Conservation (phyloP, 192 early-diverging fungal species). For the Entomortierella parvispora region DNA sequence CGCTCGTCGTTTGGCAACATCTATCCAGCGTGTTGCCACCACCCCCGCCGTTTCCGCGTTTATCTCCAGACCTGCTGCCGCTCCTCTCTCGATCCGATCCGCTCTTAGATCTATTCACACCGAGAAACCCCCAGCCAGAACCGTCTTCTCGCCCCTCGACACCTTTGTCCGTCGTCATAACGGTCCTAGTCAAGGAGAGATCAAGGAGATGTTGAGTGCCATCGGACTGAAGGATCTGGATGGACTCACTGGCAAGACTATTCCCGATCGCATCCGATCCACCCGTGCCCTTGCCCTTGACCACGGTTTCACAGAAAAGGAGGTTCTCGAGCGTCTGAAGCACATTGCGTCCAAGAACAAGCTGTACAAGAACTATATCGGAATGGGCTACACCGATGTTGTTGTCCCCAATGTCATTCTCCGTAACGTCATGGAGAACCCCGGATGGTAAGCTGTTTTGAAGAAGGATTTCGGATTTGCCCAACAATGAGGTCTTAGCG, state of each 20-base stretch:
- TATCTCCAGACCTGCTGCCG: constrained; percentile 5
- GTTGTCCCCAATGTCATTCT: constrained; percentile 95
- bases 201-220: constrained; percentile 83
- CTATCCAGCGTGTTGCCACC: constrained; percentile 27
- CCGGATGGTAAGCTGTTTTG: constrained; percentile 90
- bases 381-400: constrained; percentile 94
- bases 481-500: not conserved
- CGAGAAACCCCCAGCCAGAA: constrained; percentile 51
- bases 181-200: constrained; percentile 80
- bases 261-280: constrained; percentile 85
- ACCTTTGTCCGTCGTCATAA: constrained; percentile 89
- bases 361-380: constrained; percentile 92
- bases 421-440: constrained; percentile 98
- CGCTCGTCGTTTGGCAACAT: constrained; percentile 46
- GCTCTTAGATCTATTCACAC: constrained; percentile 48
- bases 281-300: constrained; percentile 77
- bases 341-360: constrained; percentile 93
- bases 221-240: constrained; percentile 85
- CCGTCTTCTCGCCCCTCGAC: constrained; percentile 67
- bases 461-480: not conserved
- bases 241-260: constrained; percentile 83
- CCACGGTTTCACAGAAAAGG: constrained; percentile 83
- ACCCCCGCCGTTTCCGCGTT: not conserved
- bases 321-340: constrained; percentile 85
- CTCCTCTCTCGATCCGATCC: constrained; percentile 49